Evolutionary conservation across 139 green algal genomes (phyloP).

Genomic region (Chlorella sorokiniana): DNA sequence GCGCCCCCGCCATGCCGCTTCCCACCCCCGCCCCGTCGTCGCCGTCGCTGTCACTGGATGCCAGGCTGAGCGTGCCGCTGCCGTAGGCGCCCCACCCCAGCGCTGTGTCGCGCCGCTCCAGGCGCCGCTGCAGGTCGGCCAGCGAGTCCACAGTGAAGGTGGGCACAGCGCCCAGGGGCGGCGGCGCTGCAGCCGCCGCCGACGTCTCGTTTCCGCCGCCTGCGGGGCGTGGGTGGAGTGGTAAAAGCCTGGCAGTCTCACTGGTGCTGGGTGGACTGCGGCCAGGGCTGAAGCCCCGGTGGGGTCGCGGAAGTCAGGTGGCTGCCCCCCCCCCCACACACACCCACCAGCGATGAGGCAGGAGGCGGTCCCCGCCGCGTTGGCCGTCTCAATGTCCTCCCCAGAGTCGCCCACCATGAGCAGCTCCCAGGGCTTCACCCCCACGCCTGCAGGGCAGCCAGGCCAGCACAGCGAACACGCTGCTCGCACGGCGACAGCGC

Average conservation of each 20-base stretch:
- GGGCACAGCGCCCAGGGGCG: conserved; percentile 59
- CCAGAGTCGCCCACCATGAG: conserved; percentile 79
- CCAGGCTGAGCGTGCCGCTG: background rate
- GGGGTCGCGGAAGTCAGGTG: too few species aligned
- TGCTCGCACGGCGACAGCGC: background rate
- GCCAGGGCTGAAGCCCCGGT: background rate
- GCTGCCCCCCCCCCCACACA: background rate
- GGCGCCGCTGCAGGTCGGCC: conserved; percentile 47
- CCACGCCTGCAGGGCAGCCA: conserved; percentile 43
- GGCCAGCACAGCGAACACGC: background rate
- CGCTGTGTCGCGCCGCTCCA: conserved; percentile 38
- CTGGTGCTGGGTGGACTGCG: background rate
- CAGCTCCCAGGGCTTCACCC: conserved; percentile 50
- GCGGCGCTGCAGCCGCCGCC: conserved; percentile 4
- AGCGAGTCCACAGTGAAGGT: conserved; percentile 67
- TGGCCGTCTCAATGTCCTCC: conserved; percentile 60
- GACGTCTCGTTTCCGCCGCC: conserved; percentile 64
- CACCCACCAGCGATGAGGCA: conserved; percentile 62
- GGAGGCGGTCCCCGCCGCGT: conserved; percentile 70
- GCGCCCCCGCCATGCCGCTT: conserved; percentile 44
- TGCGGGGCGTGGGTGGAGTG: background rate
- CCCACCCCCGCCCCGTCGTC: background rate
- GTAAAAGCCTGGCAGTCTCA: background rate
- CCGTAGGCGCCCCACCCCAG: conserved; percentile 35
- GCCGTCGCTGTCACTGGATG: conserved; percentile 1